Percentiles rank a stretch among this genome's conserved stretches.
phyloP scores from a whole-genome alignment of 2,329 filamentous ascomycete genomes.

The Helicocarpus griseus region DNA sequence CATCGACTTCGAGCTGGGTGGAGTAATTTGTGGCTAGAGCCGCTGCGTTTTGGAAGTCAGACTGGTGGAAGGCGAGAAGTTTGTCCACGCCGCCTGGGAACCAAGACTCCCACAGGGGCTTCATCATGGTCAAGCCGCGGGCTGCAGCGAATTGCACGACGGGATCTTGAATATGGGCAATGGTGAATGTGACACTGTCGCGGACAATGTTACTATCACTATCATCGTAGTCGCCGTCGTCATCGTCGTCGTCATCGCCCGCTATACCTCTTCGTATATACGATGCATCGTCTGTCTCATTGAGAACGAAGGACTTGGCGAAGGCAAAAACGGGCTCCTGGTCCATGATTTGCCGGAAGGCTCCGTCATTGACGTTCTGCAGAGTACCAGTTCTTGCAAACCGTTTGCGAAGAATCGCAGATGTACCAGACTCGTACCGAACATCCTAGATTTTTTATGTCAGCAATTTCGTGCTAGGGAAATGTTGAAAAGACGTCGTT shows the following conservation, averaged over 20 bases:
- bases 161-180: constrained; percentile 67
- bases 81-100: constrained; percentile 51
- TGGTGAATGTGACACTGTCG: constrained; percentile 60
- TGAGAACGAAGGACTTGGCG: constrained; percentile 52
- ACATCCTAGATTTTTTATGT: constrained; percentile 35
- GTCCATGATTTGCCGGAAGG: constrained; percentile 62
- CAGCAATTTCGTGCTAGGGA: neutral
- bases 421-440: constrained; percentile 59
- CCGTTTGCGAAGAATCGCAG: constrained; percentile 52
- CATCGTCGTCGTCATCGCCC: constrained; percentile 12
- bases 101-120: constrained; percentile 69
- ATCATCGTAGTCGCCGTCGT: too few species aligned
- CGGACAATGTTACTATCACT: constrained; percentile 20
- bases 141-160: constrained; percentile 71
- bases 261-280: too few species aligned
- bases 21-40: constrained; percentile 64
- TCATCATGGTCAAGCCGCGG: constrained; percentile 66
- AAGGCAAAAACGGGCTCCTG: constrained; percentile 78
- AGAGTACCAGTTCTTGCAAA: constrained; percentile 62
- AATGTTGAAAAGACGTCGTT: too few species aligned
- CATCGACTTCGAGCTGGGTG: constrained; percentile 58
- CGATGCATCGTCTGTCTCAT: constrained; percentile 16
- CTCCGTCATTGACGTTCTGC: constrained; percentile 55
- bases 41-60: constrained; percentile 58
- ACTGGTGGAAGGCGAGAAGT: constrained; percentile 66